Percentiles rank a stretch among this genome's conserved stretches.
These are phyloP conservation scores for Mortierella sp. DNA, from an alignment of 371 early-diverging fungal species.

Conservation along the genomic window DNA sequence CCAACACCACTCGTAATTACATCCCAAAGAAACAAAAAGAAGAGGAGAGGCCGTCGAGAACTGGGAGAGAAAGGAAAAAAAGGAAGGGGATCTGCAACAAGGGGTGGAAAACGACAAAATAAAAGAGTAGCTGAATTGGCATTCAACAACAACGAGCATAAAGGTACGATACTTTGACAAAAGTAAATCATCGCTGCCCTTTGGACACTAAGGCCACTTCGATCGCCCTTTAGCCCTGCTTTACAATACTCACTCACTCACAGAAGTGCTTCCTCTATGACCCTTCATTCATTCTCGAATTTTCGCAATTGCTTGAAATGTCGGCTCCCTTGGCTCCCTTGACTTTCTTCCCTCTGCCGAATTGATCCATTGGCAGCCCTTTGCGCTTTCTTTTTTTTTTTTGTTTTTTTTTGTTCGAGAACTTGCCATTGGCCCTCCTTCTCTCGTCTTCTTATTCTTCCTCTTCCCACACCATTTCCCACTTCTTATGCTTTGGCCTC, in stretches of 20 bases:
- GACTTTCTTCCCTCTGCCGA: not conserved
- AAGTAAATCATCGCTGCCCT: no score
- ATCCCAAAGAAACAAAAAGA: no score
- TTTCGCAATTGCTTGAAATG: not conserved
- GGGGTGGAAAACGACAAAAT: not conserved
- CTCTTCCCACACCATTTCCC: not conserved
- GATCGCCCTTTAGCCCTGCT: not conserved
- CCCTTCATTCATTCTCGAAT: not conserved
- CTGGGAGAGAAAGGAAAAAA: no score
- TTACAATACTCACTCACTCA: not conserved
- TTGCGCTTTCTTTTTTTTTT: not conserved
- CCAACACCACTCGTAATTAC: not conserved
- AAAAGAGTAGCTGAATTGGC: no score
- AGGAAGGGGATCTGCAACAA: not conserved
- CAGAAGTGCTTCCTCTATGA: not conserved
- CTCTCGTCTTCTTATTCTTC: not conserved
- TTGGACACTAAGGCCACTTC: no score
- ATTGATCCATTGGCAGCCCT: not conserved
- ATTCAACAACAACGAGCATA: no score
- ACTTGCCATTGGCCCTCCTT: not conserved
- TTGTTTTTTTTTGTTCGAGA: conserved; percentile 5
- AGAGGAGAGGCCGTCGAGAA: not conserved
- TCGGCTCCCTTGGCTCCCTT: conserved; percentile 13
- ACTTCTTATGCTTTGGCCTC: not conserved
- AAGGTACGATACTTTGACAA: no score